These are phyloP conservation scores for Bauhinia variegata DNA, from an alignment of 306 rosid species.

Conservation along the genomic window DNA sequence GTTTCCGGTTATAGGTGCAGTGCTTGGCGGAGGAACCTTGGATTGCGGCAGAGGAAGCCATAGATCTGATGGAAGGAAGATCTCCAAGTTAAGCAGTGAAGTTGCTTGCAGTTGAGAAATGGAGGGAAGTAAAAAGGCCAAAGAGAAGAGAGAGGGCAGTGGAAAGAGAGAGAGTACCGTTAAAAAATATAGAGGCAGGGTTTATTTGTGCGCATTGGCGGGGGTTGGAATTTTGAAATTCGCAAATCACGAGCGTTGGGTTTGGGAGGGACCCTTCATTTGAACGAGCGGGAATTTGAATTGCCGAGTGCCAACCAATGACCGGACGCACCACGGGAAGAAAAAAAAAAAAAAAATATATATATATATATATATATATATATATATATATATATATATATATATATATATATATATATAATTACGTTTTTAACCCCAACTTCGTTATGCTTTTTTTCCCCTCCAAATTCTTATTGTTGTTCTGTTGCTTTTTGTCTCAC, in stretches of 20 bases:
- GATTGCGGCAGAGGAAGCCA: conserved; percentile 40
- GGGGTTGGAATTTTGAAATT: conserved; percentile 52
- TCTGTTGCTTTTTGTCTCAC: no score
- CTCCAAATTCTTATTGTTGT: background rate
- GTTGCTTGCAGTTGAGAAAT: conserved; percentile 12
- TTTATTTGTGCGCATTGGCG: conserved; percentile 35
- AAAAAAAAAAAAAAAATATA: no score
- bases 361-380: no score
- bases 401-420: no score
- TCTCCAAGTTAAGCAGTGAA: no score
- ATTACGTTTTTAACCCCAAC: no score
- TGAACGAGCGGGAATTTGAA: conserved; percentile 53
- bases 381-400: no score
- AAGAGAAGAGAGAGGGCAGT: background rate
- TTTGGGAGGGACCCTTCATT: no score
- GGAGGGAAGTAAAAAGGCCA: conserved; percentile 33
- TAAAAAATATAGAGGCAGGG: conserved; percentile 26
- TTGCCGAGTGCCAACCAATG: background rate
- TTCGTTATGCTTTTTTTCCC: no score
- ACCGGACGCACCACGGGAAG: no score
- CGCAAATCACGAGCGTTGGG: background rate
- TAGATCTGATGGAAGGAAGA: conserved; percentile 13
- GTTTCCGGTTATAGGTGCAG: conserved; percentile 59
- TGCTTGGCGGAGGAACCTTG: conserved; percentile 53
- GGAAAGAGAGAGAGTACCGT: conserved; percentile 36